Base-by-base conservation (phyloP, 208 protist genomes). In the Leishmania aethiopica region DNA sequence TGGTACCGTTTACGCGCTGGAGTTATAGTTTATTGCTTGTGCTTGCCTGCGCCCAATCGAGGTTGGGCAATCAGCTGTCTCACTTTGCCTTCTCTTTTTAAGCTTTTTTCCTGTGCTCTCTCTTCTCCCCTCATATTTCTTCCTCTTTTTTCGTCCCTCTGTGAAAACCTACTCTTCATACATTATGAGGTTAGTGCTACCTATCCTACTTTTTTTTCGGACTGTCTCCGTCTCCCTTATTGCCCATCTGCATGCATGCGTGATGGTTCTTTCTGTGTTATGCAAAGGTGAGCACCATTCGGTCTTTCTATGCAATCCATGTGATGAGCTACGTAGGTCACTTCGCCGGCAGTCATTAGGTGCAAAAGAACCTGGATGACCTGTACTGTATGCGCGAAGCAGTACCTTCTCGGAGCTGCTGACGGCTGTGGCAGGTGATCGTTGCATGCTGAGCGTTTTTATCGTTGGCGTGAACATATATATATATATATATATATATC, bases 131-230 rank as follows among this genome's bases (percentile, higher is more conserved):
- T 49, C 25, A 49, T 75, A 0, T 83, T 42, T 22, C 6, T 19
- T 74, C 62, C 64, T 45, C 59, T 77, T 25, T 62, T 25, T 32
- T 59, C 70, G 6, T 37, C 51, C 17, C 45, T 25, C 28, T 59
- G 40, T 53, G 32, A 35, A 75, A 75, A 55, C n/a, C 32, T 25
- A 32, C 45, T 75, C 28, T 32, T 15, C 71, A 75, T 7, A 75
- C 59, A 45, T 42, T 77, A 40, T 40, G 73, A 60, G 15, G 40
- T 79, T 59, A 32, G 25, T 73, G 10, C 57, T 76, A 72, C 49
- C 7, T 73, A 67, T 64, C 62, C 42, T 77, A 22, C 66, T 89
- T 79, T 72, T 85, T 67, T 67, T 3, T 19, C n/a, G 2, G 8
- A 19, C 25, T 67, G n/a, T 13, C 59, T 35, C 60, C 60, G 10